Base-by-base conservation (phyloP, 805 yeast genomes). In the Yamadazyma paraphyllophila region DNA sequence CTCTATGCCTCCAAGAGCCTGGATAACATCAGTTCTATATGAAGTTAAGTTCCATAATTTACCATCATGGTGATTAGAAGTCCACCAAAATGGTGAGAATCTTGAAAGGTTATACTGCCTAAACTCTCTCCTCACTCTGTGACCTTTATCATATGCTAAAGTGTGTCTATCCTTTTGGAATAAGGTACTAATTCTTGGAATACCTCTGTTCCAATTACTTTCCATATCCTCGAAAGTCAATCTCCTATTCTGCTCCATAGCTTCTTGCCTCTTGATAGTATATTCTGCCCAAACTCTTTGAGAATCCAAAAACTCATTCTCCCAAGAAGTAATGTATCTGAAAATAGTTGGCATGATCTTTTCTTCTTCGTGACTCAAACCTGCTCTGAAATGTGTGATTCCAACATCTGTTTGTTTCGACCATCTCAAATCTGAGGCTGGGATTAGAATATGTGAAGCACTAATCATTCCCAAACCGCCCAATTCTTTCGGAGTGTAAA, bases 401-500 rank as follows among this genome's bases (percentile, higher is more conserved):
- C 98, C 98, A 3, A 96, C 83, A 46, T 91, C 97, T 0, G 97
- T 90, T 65, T 91, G 97, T 56, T 78, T 80, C 0, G 96, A 88
- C 94, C 96, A 92, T 44, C 85, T 75, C 50, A 92, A 67, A 63
- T 94, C 99, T 5, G 96, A 84, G 0, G 96, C 86, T 0, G 99
- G 99, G 53, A 94, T 94, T 51, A 94, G 71, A 41, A 94, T 88
- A 62, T 94, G 99, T 11, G 97, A 88, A 0, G 98, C 98, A 73
- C 96, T 88, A 20, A 94, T 71, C 99, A 94, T 94, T 20, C 99
- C 99, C 36, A 94, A 69, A 36, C 99, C 99, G 41, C 99, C 99
- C 2, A 94, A 69, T 62, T 94, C 99, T 55, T 91, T 92, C 0
- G 99, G 99, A 0, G 99, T 90, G 61, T 94, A 94, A 58, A 94